Base-by-base conservation (phyloP, 2,329 filamentous ascomycete species). In the Apiospora kogelbergensis region DNA sequence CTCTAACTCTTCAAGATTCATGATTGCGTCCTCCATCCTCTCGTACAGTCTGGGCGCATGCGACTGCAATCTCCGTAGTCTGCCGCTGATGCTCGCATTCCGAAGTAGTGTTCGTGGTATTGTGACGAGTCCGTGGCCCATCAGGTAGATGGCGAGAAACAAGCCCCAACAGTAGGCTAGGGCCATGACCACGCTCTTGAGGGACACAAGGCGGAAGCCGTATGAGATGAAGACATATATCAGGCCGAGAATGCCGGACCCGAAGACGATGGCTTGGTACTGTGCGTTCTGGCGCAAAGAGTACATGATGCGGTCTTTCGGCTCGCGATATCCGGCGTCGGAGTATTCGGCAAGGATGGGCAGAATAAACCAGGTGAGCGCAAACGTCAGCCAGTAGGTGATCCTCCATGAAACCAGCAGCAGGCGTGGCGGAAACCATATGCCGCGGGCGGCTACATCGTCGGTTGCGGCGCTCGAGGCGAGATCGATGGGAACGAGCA, bases 361-460 rank as follows among this genome's bases (percentile, higher is more conserved):
- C 44, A 99, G 90, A 71, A 99, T 94, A 71, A 94, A 89, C 96
- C 96, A 99, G 68, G 95, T 98, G 76, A 99, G 83, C 66, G 91
- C 90, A 81, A 99, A 99, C 0, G 95, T 98, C 68, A 99, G 85
- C 96, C 96, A 99, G 82, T 99, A 99, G 24, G 92, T 91, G 72
- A 99, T 95, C 77, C 95, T 89, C 96, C 96, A 99, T 69, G 92
- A 91, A 30, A 98, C 93, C 76, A 97, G 84, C 65, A 98, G 85
- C 37, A 95, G 87, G 65, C 90, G 84, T 73, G 92, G 86, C 6
- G 93, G 92, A 42, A 99, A 87, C 93, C 95, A 98, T 76, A 99
- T 93, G 42, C 95, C 96, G 74, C 91, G 88, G 20, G 89, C 86
- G 20, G 88, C 86, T 70, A 88, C 89, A 80, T 92, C 91, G 70